Base-by-base conservation (phyloP, 2,329 filamentous ascomycete genomes). In the Xylariaceae sp. region DNA sequence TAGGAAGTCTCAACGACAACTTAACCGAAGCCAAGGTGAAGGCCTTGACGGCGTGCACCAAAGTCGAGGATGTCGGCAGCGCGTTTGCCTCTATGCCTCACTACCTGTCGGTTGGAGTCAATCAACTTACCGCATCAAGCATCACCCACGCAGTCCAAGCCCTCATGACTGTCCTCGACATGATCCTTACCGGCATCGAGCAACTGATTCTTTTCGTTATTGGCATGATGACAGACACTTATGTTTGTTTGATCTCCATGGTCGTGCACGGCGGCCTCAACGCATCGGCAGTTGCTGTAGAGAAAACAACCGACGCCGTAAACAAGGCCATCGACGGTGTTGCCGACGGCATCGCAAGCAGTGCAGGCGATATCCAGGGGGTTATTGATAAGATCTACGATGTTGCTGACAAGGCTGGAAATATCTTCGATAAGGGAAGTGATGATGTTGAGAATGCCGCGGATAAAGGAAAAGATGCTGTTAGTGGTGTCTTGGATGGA, bases 1-100 rank as follows among this genome's bases (percentile, higher is more conserved):
- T 94, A 53, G 82, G 82, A 53, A 83, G 84, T 66, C 83, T 97
- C 62, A 82, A 92, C 71, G 81, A 86, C 65, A 87, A 93, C 71
- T 84, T 98, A 63, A 85, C 76, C 51, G 86, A 87, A 54, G 94
- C 95, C 44, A 89, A 92, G 73, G 75, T 79, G 53, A 87, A 96
- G 79, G 94, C 95, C 21, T 83, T 96, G 50, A 89, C 91, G 49
- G 92, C 94, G 63, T 99, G 95, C 75, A 92, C 88, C 56, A 90
- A 90, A 73, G 94, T 98, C 44, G 94, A 99, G 78, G 91, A 91
- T 65, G 86, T 96, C 66, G 95, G 94, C 62, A 97, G 92, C 72
- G 85, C 92, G 59, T 94, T 99, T 91, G 95, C 94, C 34, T 98
- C 95, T 33, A 96, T 98, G 92, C 95, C 95, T 55, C 90, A 97